Conservation (phyloP, 495 filamentous ascomycete genomes). For the Clohesyomyces aquaticus region DNA sequence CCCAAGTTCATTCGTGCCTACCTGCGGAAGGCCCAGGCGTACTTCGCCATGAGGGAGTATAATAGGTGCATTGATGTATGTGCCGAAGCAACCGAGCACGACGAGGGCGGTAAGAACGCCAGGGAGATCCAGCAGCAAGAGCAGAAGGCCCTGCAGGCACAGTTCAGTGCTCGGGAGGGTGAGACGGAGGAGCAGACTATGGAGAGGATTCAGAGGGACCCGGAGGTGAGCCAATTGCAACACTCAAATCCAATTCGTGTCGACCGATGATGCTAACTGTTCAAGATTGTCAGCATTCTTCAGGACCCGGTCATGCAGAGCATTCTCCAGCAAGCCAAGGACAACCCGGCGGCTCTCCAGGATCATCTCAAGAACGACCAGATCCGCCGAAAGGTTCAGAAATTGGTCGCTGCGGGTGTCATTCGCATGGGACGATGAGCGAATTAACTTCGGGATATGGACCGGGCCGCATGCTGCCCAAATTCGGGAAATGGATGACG, state of each 20-base stretch:
- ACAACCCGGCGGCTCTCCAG: constrained; percentile 84
- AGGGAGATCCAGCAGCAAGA: constrained; percentile 92
- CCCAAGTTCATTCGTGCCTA: constrained; percentile 93
- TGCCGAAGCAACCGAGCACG: constrained; percentile 75
- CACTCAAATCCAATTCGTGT: background rate
- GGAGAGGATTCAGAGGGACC: constrained; percentile 88
- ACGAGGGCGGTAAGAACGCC: constrained; percentile 73
- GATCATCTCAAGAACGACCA: constrained; percentile 95
- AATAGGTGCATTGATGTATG: constrained; percentile 90
- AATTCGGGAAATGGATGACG: too few relatives aligned
- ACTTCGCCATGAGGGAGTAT: constrained; percentile 96
- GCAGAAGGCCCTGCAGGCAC: constrained; percentile 89
- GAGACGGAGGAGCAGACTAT: constrained; percentile 97
- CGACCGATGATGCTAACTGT: constrained; percentile 3
- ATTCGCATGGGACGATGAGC: constrained; percentile 72
- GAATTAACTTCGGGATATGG: background rate
- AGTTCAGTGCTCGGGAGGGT: constrained; percentile 85
- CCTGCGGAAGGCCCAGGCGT: constrained; percentile 90
- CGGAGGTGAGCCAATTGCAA: constrained; percentile 87
- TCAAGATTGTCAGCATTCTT: constrained; percentile 91
- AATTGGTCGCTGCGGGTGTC: constrained; percentile 88
- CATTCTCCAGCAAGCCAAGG: constrained; percentile 94
- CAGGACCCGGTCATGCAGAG: constrained; percentile 97
- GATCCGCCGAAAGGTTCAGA: constrained; percentile 85
- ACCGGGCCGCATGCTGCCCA: background rate